Conservation (phyloP, 2,329 filamentous ascomycete genomes). For the Thelonectria rubi region DNA sequence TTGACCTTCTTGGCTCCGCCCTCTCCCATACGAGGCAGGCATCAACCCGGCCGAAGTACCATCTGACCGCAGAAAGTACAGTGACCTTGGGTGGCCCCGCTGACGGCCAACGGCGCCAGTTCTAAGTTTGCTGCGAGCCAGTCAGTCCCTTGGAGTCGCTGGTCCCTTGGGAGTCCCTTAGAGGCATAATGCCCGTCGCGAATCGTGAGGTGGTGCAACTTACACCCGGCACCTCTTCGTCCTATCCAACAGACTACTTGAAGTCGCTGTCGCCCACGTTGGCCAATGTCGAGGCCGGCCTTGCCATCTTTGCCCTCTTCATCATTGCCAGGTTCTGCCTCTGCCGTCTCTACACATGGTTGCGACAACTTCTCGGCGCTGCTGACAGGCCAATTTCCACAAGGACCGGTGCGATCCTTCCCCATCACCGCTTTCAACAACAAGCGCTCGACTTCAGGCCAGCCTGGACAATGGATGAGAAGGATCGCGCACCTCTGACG, state of each 20-base stretch:
- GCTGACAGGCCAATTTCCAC: slow-evolving; percentile 35
- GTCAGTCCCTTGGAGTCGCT: slow-evolving; percentile 18
- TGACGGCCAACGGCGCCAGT: slow-evolving; percentile 40
- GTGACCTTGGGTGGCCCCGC: slow-evolving; percentile 46
- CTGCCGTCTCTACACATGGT: slow-evolving; percentile 40
- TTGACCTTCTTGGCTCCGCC: slow-evolving; percentile 38
- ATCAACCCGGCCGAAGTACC: slow-evolving; percentile 42
- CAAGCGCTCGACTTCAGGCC: slow-evolving; percentile 26
- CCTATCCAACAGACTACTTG: slow-evolving; percentile 43
- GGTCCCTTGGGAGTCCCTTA: no score
- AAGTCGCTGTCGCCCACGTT: slow-evolving; percentile 44
- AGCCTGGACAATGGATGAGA: slow-evolving; percentile 42
- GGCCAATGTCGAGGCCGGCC: slow-evolving; percentile 41
- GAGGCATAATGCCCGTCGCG: slow-evolving; percentile 44
- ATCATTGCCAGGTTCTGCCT: slow-evolving; percentile 47
- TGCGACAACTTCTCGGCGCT: slow-evolving; percentile 38
- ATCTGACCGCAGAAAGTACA: slow-evolving; percentile 49
- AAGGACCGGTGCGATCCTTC: slow-evolving; percentile 27
- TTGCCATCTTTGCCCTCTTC: slow-evolving; percentile 49
- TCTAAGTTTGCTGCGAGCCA: slow-evolving; percentile 42
- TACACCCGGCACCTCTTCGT: slow-evolving; percentile 41
- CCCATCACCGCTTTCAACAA: slow-evolving; percentile 30
- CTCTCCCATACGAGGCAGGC: slow-evolving; percentile 45
- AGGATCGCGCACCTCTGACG: slow-evolving; percentile 27
- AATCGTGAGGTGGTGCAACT: slow-evolving; percentile 45